These are phyloP conservation scores for Cymodocea nodosa DNA, from an alignment of 116 monocot species.

Conservation along the genomic window DNA sequence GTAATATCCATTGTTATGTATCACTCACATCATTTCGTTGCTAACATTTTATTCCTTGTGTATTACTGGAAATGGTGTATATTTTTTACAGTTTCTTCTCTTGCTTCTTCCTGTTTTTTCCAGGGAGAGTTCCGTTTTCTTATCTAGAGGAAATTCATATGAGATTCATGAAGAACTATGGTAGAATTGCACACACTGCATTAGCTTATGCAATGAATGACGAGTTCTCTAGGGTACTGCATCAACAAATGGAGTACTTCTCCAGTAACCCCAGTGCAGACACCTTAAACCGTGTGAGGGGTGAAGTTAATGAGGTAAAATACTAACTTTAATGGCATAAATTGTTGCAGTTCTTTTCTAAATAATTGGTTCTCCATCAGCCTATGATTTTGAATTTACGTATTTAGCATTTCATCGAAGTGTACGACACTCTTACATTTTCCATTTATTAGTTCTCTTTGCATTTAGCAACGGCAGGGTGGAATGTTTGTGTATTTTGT, in stretches of 20 bases:
- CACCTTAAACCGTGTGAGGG: conserved; percentile 73
- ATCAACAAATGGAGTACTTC: conserved; percentile 98
- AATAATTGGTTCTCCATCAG: too few relatives aligned
- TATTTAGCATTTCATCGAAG: too few relatives aligned
- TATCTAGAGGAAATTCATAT: conserved; percentile 97
- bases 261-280: conserved; percentile 84
- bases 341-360: not conserved
- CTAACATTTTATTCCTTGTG: not conserved
- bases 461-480: too few relatives aligned
- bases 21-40: not conserved
- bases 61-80: too few relatives aligned
- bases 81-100: not conserved
- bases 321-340: not conserved
- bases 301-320: conserved; percentile 93
- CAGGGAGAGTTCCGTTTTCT: conserved; percentile 92
- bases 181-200: conserved; percentile 71
- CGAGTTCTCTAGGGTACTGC: conserved; percentile 91
- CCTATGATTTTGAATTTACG: too few relatives aligned
- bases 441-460: too few relatives aligned
- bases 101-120: not conserved
- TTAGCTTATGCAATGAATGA: conserved; percentile 98
- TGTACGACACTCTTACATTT: too few relatives aligned
- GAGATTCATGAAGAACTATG: conserved; percentile 99
- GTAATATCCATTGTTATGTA: not conserved
- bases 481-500: too few relatives aligned